These are phyloP conservation scores for Metschnikowia lochheadii DNA, from an alignment of 805 yeast genomes.

Conservation along the genomic window DNA sequence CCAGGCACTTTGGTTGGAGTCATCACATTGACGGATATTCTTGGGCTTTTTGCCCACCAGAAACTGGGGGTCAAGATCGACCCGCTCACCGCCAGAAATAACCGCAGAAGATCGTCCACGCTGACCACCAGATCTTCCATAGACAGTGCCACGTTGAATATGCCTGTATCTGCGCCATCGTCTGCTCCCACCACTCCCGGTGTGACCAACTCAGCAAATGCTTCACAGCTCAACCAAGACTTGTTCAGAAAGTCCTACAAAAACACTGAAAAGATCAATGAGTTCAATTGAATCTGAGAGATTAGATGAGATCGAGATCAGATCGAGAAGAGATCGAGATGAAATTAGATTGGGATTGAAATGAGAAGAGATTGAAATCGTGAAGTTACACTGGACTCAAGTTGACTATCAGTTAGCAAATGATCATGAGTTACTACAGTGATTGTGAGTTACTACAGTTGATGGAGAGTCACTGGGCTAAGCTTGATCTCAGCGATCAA, in stretches of 20 bases:
- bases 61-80: slow-evolving; percentile 68
- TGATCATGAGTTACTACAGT: too few species aligned
- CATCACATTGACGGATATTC: slow-evolving; percentile 83
- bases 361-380: too few species aligned
- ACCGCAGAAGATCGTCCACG: slow-evolving; percentile 64
- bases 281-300: not conserved
- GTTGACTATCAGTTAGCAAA: too few species aligned
- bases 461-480: too few species aligned
- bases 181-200: slow-evolving; percentile 12
- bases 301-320: too few species aligned
- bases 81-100: slow-evolving; percentile 84
- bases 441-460: too few species aligned
- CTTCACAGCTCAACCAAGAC: slow-evolving; percentile 15
- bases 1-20: slow-evolving; percentile 89
- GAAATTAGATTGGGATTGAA: too few species aligned
- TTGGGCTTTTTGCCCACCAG: slow-evolving; percentile 73
- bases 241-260: slow-evolving; percentile 18
- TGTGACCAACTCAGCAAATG: not conserved
- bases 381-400: too few species aligned
- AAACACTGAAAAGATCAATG: slow-evolving; percentile 6
- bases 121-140: slow-evolving; percentile 24
- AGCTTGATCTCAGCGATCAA: too few species aligned
- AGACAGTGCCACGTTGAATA: slow-evolving; percentile 10
- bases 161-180: slow-evolving; percentile 1
- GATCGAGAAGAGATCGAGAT: too few species aligned